Evolutionary conservation across 176 grass and related monocot species (phyloP), one percentile per base, ranked within the genome.

Genomic region (Avena insularis): DNA sequence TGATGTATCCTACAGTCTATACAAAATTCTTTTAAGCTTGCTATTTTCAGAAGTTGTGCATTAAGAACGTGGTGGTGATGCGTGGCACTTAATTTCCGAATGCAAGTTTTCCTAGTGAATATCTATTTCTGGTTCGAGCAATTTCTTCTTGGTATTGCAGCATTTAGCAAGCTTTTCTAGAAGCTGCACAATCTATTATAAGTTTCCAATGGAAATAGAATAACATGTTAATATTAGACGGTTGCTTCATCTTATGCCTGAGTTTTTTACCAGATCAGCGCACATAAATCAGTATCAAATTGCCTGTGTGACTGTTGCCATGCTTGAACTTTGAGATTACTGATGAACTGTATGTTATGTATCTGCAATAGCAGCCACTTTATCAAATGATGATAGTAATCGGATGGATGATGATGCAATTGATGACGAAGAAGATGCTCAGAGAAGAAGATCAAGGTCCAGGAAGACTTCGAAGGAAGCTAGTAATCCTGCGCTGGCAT

Each of bases 401-500:
- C 90, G 82, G 81, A 69, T 98, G 84, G 97, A 99, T 77, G 97
- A 99, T 71, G 94, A 96, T 91, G 79, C 65, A 80, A 92, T 94
- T 87, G 97, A 96, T 78, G 94, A 99, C 1, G 97, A 99, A 29
- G 97, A 99, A 89, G 94, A 89, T 94, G 85, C 77, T 67, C 97
- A 96, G 78, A 91, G 97, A 91, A 99, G 97, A 90, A 92, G 97
- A 81, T 93, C 80, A 79, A 99, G 92, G 70, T 89, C 94, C 21
- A 96, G 91, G 81, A 98, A 90, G 85, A 92, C 90, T 72, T 51
- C 67, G 25, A 98, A 94, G 87, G 93, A 96, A 80, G 73, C 29
- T 87, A 78, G 66, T 84, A 91, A 94, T 77, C 92, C 93, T 72
- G 87, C 79, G 83, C 85, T 87, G 54, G 58, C 85, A 21, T 92